A percentile compares a stretch with the other conserved stretches of the same genome.
These are phyloP conservation scores for Boletus bicolor DNA, from an alignment of 768 basidiomycete species.

Conservation along the genomic window DNA sequence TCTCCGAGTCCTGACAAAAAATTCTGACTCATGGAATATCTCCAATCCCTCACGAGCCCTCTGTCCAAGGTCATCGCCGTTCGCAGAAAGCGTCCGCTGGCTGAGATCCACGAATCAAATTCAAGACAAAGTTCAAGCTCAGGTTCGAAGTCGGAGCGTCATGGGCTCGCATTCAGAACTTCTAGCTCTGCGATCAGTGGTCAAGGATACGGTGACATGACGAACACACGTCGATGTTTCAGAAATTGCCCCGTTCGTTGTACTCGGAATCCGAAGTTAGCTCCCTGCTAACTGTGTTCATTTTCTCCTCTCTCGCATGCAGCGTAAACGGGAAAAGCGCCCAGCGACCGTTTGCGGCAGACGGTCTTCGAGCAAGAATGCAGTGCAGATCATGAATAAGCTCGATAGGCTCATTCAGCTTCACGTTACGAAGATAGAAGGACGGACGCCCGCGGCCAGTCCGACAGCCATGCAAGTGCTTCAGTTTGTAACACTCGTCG, in stretches of 20 bases:
- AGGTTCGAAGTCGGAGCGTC: slow-evolving; percentile 5
- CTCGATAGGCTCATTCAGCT: slow-evolving; percentile 23
- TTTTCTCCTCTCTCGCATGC: background rate
- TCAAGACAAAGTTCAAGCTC: slow-evolving; percentile 14
- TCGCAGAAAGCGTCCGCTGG: slow-evolving; percentile 14
- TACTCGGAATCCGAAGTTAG: background rate
- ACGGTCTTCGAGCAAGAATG: slow-evolving; percentile 11
- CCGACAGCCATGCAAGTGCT: slow-evolving; percentile 22
- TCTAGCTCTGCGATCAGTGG: background rate
- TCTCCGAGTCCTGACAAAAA: background rate
- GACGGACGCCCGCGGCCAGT: slow-evolving; percentile 5
- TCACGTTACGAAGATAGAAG: slow-evolving; percentile 15
- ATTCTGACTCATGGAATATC: slow-evolving; percentile 18
- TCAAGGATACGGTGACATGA: background rate
- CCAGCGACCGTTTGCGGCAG: background rate
- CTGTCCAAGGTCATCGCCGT: slow-evolving; percentile 24
- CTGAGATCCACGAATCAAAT: slow-evolving; percentile 9
- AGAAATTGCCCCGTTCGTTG: slow-evolving; percentile 14
- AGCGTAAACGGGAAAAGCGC: slow-evolving; percentile 25
- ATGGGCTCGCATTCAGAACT: slow-evolving; percentile 8
- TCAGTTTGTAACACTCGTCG: slow-evolving; percentile 23
- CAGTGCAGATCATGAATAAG: slow-evolving; percentile 15
- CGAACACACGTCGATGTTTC: slow-evolving; percentile 4
- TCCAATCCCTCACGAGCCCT: slow-evolving; percentile 14
- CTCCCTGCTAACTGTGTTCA: background rate